phyloP scores from a whole-genome alignment of 352 stramenopile genomes.

The Phytophthora agathidicida region DNA sequence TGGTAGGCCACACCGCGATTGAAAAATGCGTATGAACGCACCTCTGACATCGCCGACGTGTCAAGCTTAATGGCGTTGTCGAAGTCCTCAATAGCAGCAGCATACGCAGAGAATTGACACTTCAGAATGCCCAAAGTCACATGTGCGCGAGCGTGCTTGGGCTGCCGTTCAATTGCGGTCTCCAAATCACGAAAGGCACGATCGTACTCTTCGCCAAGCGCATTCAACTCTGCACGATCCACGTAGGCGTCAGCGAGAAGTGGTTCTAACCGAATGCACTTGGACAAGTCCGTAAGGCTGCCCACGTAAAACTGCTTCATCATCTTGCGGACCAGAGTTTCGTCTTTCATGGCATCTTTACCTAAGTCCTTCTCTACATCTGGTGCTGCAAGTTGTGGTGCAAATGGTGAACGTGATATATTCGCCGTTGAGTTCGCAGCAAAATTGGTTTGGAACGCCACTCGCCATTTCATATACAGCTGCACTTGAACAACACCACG shows the following conservation, averaged over 20 bases:
- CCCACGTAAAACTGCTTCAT: slow-evolving; percentile 59
- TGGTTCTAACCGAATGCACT: slow-evolving; percentile 65
- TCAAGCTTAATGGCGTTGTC: slow-evolving; percentile 66
- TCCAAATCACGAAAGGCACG: slow-evolving; percentile 68
- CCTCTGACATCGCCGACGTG: slow-evolving; percentile 28
- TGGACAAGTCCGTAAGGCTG: slow-evolving; percentile 66
- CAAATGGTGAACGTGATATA: slow-evolving; percentile 43
- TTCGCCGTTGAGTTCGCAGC: not conserved
- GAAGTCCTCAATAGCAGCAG: slow-evolving; percentile 70
- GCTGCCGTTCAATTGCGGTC: slow-evolving; percentile 55
- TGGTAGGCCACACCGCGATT: slow-evolving; percentile 80
- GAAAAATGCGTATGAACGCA: slow-evolving; percentile 43
- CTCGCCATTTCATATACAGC: slow-evolving; percentile 67
- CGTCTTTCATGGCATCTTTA: slow-evolving; percentile 54
- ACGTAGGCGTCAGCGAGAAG: slow-evolving; percentile 64
- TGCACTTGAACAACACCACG: slow-evolving; percentile 76
- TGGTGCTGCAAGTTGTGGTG: slow-evolving; percentile 40
- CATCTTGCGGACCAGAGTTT: slow-evolving; percentile 46
- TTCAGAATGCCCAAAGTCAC: slow-evolving; percentile 79
- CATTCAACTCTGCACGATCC: slow-evolving; percentile 71
- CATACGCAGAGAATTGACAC: slow-evolving; percentile 71
- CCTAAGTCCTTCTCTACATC: slow-evolving; percentile 58
- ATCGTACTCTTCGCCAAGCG: slow-evolving; percentile 64
- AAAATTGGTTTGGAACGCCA: slow-evolving; percentile 59
- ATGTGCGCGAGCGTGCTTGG: slow-evolving; percentile 53